Evolutionary conservation across 352 stramenopile genomes (phyloP).

Genomic region (Pythium aphanidermatum): DNA sequence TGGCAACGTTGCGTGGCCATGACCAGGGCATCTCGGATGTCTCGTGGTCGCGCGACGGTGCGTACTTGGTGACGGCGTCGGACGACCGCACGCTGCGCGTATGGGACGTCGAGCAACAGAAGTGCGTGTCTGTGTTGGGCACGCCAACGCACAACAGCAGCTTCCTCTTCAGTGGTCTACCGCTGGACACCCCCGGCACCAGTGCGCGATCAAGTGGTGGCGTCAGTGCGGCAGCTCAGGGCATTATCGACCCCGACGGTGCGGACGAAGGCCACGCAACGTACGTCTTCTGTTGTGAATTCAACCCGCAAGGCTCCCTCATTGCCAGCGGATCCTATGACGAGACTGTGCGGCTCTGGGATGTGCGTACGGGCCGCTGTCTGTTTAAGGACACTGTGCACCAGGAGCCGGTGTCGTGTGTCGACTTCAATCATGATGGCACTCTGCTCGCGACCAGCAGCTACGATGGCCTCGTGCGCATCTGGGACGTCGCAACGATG

Average conservation of each 20-base stretch:
- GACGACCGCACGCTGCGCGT: slow-evolving; percentile 95
- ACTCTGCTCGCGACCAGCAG: slow-evolving; percentile 87
- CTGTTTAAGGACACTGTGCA: slow-evolving; percentile 90
- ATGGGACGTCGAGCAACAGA: slow-evolving; percentile 91
- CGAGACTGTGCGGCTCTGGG: slow-evolving; percentile 95
- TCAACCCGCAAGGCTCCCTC: slow-evolving; percentile 93
- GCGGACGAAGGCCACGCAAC: slow-evolving; percentile 79
- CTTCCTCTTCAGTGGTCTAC: slow-evolving; percentile 23
- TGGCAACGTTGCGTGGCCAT: slow-evolving; percentile 77
- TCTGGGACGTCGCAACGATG: slow-evolving; percentile 96
- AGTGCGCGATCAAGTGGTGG: slow-evolving; percentile 4
- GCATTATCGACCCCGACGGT: slow-evolving; percentile 1
- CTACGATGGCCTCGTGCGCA: slow-evolving; percentile 78
- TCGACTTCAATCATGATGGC: slow-evolving; percentile 93
- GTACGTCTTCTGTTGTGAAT: slow-evolving; percentile 94
- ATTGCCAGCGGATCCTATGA: slow-evolving; percentile 90
- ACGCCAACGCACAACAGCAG: slow-evolving; percentile 28
- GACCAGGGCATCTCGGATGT: slow-evolving; percentile 92
- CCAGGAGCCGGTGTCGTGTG: slow-evolving; percentile 93
- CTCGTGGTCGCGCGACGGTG: slow-evolving; percentile 82
- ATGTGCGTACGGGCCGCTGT: slow-evolving; percentile 88
- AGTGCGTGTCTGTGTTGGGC: slow-evolving; percentile 65
- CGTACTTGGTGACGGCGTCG: slow-evolving; percentile 89
- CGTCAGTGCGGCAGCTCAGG: not conserved
- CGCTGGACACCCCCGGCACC: slow-evolving; percentile 14